Evolutionary conservation across 2,329 filamentous ascomycete species (phyloP), one percentile per base, ranked within the genome.

Genomic region (Myotisia sp.): DNA sequence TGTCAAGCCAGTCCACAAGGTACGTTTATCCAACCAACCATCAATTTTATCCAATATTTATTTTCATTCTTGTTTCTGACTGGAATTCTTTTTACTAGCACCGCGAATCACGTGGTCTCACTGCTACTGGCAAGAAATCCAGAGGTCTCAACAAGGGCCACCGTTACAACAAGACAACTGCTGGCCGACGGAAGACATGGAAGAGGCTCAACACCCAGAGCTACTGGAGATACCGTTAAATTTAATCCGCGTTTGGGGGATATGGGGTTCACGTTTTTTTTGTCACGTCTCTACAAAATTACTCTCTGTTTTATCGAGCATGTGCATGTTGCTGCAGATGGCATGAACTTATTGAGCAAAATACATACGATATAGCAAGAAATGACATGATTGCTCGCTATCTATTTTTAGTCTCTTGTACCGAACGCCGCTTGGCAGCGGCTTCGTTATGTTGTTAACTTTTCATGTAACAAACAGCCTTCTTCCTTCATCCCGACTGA

Each of bases 151-250:
- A 90, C 79, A 93, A 93, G 78, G 90, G 90, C 56, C 87, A 95
- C 71, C 76, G 80, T 60, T 98, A 83, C 85, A 93, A 87, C 84
- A 93, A 98, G 76, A 98, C 90, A 66, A 74, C 72, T 53, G 82
- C 85, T 55, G 90, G 90, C 59, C 78, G 90, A 67, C 87, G 92
- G 75, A 94, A 98, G 85, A 98, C 87, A 65, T 98, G 90, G 92
- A 93, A 93, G 83, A 77, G 82, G 65, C 85, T 93, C 76, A 98
- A 98, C 81, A 98, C 87, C 67, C 79, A 93, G 64, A 92, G 82
- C 58, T 83, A 93, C 65, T 94, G 87, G 86, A 78, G 86, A 67
- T 94, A 94, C 82, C 77, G 86, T 70, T 93, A 63, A 37, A 34
- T 34, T 36, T 32, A 30, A 34, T 26, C 17, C 24, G 23, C 26